A percentile compares a stretch with the other conserved stretches of the same genome.
These are phyloP conservation scores for Xylaria polymorpha DNA, from an alignment of 2,329 filamentous ascomycete species.

Conservation along the genomic window DNA sequence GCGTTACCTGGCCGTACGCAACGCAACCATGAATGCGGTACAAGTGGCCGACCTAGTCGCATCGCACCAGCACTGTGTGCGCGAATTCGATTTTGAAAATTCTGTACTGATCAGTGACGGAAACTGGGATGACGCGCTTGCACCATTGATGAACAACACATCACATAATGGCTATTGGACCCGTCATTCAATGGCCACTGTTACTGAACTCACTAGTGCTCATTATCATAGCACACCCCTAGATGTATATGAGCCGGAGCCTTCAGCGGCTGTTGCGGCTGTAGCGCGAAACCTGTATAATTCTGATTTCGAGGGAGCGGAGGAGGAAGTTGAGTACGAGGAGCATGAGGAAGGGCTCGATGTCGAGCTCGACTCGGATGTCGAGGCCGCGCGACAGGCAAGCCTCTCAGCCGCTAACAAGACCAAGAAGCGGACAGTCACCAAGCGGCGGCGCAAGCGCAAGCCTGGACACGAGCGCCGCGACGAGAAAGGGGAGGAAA, in stretches of 20 bases:
- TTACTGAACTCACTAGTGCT: conserved; percentile 47
- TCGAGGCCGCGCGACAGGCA: conserved; percentile 51
- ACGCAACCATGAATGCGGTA: conserved; percentile 75
- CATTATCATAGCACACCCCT: conserved; percentile 31
- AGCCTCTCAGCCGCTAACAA: conserved; percentile 50
- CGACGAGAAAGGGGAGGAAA: conserved; percentile 40
- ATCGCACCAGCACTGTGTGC: conserved; percentile 73
- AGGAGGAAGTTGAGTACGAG: conserved; percentile 54
- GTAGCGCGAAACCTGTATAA: conserved; percentile 63
- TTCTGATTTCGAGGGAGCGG: conserved; percentile 48
- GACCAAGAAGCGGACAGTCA: conserved; percentile 52
- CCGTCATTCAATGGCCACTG: conserved; percentile 53
- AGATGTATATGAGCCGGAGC: conserved; percentile 52
- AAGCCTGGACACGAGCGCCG: conserved; percentile 46
- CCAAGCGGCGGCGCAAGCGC: conserved; percentile 51
- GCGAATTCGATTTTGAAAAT: conserved; percentile 84
- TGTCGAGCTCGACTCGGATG: conserved; percentile 49
- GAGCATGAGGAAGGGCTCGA: conserved; percentile 47
- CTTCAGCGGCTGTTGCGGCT: conserved; percentile 67
- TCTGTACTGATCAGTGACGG: conserved; percentile 75
- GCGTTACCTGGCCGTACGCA: conserved; percentile 76
- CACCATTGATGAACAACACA: conserved; percentile 69
- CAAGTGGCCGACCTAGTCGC: conserved; percentile 78
- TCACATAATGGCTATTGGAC: conserved; percentile 59
- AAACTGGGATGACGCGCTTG: conserved; percentile 85